Evolutionary conservation across 192 early-diverging fungal species (phyloP).

Genomic region (Coemansia sp.): DNA sequence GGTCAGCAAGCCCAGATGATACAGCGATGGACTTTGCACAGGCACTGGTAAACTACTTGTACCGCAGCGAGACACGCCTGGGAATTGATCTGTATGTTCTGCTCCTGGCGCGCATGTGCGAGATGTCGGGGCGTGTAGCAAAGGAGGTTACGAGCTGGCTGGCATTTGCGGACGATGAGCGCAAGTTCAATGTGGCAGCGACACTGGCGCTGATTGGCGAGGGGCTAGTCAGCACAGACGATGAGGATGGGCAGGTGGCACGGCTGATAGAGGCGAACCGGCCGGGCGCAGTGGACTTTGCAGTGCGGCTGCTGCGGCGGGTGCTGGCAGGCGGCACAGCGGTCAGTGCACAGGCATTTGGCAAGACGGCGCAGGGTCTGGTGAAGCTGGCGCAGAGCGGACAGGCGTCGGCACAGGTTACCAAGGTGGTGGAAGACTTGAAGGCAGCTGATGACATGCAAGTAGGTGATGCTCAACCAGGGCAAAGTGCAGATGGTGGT

Average conservation of each 20-base stretch:
- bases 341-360: conserved; percentile 60
- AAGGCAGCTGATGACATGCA: conserved; percentile 10
- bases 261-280: conserved; percentile 79
- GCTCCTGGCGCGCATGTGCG: conserved; percentile 82
- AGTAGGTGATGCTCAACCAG: background rate
- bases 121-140: conserved; percentile 73
- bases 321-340: conserved; percentile 58
- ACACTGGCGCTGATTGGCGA: conserved; percentile 80
- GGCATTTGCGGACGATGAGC: conserved; percentile 91
- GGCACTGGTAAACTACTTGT: conserved; percentile 83
- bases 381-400: conserved; percentile 63
- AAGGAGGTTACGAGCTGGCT: conserved; percentile 92
- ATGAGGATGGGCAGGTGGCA: conserved; percentile 89
- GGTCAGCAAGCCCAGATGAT: conserved; percentile 74
- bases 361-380: conserved; percentile 74
- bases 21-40: conserved; percentile 85
- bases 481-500: no score
- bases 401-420: conserved; percentile 55
- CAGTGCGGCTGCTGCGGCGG: conserved; percentile 70
- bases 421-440: conserved; percentile 40
- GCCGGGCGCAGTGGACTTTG: conserved; percentile 71
- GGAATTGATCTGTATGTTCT: conserved; percentile 81
- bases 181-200: conserved; percentile 86
- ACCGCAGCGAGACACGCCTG: conserved; percentile 71
- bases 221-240: conserved; percentile 69